A percentile compares a stretch with the other conserved stretches of the same genome.
phyloP scores from a whole-genome alignment of 345 rosid species.

The Hypericum perforatum region DNA sequence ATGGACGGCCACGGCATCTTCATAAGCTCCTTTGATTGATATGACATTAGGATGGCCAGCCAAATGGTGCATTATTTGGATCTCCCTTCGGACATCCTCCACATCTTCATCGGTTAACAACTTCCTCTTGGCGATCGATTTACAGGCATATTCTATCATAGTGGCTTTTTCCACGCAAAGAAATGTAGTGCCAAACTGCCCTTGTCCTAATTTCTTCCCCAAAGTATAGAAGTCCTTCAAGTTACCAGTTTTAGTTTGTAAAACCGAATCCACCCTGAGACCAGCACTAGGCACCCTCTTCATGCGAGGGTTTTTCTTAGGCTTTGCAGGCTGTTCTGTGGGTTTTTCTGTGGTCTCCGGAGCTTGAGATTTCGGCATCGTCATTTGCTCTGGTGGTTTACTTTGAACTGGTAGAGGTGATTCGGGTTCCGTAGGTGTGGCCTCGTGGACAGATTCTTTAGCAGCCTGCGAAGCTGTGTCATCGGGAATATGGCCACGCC shows the following conservation, averaged over 20 bases:
- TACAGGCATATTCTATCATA: not conserved
- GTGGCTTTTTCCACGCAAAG: not conserved
- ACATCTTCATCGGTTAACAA: conserved; percentile 3
- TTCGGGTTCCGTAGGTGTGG: conserved; percentile 30
- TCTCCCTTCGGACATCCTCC: conserved; percentile 5
- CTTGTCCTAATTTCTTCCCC: conserved; percentile 4
- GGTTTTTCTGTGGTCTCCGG: conserved; percentile 12
- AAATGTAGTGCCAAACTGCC: conserved; percentile 4
- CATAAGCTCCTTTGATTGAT: conserved; percentile 3
- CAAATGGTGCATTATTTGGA: conserved; percentile 1
- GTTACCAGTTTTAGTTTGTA: not conserved
- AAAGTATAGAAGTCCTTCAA: not conserved
- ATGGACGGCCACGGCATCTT: conserved; percentile 1
- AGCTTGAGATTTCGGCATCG: conserved; percentile 20
- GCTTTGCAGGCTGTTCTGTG: conserved; percentile 15
- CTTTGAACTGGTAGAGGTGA: conserved; percentile 47
- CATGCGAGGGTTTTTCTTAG: not conserved
- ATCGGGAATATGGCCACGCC: conserved; percentile 16
- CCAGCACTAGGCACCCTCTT: conserved; percentile 1
- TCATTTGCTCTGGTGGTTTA: conserved; percentile 64
- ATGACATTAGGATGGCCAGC: conserved; percentile 5
- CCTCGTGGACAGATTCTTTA: conserved; percentile 26
- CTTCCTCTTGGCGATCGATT: conserved; percentile 1
- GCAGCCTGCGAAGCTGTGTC: conserved; percentile 15
- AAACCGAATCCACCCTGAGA: not conserved